A percentile compares a stretch with the other conserved stretches of the same genome.
phyloP scores from a whole-genome alignment of 2,329 filamentous ascomycete species.

The Talaromyces sp. region DNA sequence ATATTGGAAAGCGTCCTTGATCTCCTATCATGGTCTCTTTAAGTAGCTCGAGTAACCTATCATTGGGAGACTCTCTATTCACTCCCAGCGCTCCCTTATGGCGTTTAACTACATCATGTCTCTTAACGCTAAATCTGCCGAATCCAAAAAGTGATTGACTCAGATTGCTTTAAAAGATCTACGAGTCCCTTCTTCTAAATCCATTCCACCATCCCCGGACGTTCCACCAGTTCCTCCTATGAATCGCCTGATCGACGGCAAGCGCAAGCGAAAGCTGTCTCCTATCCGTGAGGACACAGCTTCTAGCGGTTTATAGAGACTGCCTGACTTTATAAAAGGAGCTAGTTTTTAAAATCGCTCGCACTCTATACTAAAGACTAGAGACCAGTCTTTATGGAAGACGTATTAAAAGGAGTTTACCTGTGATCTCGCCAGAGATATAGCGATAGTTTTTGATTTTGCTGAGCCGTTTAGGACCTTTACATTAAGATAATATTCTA shows the following conservation, averaged over 20 bases:
- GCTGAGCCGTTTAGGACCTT: slow-evolving; percentile 8
- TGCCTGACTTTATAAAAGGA: neutral
- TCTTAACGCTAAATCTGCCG: neutral
- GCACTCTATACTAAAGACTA: neutral
- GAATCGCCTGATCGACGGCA: neutral
- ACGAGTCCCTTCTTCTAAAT: neutral
- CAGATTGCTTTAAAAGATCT: neutral
- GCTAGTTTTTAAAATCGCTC: neutral
- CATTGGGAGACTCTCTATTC: neutral
- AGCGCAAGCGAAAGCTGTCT: neutral
- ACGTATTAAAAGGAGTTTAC: slow-evolving; percentile 13
- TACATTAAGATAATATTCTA: slow-evolving; percentile 9
- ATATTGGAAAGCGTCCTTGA: neutral
- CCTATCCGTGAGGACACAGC: neutral
- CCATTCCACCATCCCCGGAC: neutral
- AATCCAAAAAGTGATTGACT: neutral
- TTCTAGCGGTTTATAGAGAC: neutral
- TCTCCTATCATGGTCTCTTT: neutral
- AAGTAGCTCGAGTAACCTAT: neutral
- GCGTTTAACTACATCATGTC: neutral
- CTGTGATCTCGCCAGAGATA: slow-evolving; percentile 11
- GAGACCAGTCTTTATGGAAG: slow-evolving; percentile 12
- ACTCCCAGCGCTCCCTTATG: neutral
- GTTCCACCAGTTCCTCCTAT: neutral
- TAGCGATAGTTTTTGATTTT: slow-evolving; percentile 10